phyloP scores from a whole-genome alignment of 495 filamentous ascomycete species.

The Staphylotrichum tortipilum region DNA sequence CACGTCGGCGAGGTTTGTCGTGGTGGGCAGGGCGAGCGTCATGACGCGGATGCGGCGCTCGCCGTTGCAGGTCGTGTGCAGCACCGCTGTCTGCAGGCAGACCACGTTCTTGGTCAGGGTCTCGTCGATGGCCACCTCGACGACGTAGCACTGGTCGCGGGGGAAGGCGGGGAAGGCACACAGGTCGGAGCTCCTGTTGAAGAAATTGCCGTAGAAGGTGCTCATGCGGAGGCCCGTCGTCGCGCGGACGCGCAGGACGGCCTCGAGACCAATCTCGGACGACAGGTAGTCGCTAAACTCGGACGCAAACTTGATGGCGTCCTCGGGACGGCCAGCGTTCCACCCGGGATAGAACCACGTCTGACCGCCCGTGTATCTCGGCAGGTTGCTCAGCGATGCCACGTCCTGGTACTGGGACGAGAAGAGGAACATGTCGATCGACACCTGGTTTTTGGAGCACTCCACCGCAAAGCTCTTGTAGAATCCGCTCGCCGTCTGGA shows the following conservation, averaged over 20 bases:
- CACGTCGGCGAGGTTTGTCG: conserved; percentile 77
- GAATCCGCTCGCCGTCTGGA: conserved; percentile 89
- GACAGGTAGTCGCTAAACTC: conserved; percentile 96
- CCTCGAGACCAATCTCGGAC: conserved; percentile 90
- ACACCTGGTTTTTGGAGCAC: conserved; percentile 97
- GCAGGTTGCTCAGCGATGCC: conserved; percentile 86
- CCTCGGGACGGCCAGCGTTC: conserved; percentile 86
- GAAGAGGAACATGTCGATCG: conserved; percentile 99
- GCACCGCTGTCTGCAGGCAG: conserved; percentile 90
- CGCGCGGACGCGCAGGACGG: conserved; percentile 87
- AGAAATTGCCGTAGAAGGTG: conserved; percentile 99
- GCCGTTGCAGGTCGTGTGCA: conserved; percentile 97
- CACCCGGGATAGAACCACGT: conserved; percentile 98
- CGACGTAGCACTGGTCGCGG: conserved; percentile 94
- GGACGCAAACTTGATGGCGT: conserved; percentile 92
- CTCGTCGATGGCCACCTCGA: conserved; percentile 97
- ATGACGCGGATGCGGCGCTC: conserved; percentile 90
- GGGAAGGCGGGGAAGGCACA: conserved; percentile 98
- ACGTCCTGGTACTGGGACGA: conserved; percentile 96
- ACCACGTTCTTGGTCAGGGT: conserved; percentile 85
- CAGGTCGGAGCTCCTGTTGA: conserved; percentile 93
- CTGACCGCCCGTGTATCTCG: conserved; percentile 92
- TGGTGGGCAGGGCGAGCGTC: conserved; percentile 89
- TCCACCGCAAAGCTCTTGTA: conserved; percentile 99
- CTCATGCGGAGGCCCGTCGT: conserved; percentile 94